Conservation (phyloP, 441 rosid species). For the Erodium moschatum region DNA sequence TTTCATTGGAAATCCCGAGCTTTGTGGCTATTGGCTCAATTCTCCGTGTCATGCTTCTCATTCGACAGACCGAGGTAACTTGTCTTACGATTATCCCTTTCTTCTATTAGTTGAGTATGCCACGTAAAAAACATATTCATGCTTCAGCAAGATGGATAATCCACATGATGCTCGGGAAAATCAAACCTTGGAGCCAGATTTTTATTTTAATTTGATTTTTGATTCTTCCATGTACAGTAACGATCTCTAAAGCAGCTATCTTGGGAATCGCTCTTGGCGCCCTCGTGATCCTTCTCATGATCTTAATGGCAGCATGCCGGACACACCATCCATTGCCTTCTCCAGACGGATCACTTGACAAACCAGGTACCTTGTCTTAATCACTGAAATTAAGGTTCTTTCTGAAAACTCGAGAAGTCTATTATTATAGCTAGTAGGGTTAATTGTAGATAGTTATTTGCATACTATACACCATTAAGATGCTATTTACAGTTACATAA, state of each 20-base stretch:
- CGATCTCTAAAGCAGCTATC: slow-evolving; percentile 88
- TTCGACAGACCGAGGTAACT: slow-evolving; percentile 58
- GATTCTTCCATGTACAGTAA: slow-evolving; percentile 32
- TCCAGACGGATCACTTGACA: slow-evolving; percentile 68
- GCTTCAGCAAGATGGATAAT: too few species aligned
- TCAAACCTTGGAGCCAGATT: too few species aligned
- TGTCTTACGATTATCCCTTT: too few species aligned
- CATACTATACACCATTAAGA: too few species aligned
- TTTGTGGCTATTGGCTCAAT: slow-evolving; percentile 80
- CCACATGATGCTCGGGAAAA: too few species aligned
- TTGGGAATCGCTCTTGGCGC: slow-evolving; percentile 84
- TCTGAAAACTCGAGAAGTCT: not conserved
- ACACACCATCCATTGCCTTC: slow-evolving; percentile 57
- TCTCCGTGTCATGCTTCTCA: slow-evolving; percentile 47
- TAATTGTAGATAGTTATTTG: too few species aligned
- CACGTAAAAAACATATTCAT: too few species aligned
- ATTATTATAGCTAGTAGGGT: too few species aligned
- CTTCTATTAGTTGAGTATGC: too few species aligned
- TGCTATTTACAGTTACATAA: too few species aligned
- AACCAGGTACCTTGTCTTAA: slow-evolving; percentile 50
- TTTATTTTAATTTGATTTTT: not conserved
- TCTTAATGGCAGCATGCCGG: slow-evolving; percentile 64
- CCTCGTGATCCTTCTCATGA: slow-evolving; percentile 76
- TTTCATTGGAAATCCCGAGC: slow-evolving; percentile 62
- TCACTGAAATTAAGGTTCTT: not conserved